Conservation (phyloP, 208 protist species). For the Trypanosoma congolense region DNA sequence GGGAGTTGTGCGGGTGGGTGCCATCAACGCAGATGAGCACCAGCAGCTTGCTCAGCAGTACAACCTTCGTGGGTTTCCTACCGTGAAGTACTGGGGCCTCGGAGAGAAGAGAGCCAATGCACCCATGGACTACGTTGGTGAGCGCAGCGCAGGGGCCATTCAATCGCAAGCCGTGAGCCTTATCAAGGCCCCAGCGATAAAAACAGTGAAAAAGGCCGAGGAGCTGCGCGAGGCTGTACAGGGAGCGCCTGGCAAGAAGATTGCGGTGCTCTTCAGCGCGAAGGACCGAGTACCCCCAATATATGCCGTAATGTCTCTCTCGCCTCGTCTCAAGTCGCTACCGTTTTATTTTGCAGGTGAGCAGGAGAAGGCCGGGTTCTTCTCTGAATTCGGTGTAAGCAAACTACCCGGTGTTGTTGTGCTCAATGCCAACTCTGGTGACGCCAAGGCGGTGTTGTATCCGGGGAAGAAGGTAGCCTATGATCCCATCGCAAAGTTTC, state of each 20-base stretch:
- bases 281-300: slow-evolving; percentile 77
- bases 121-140: slow-evolving; percentile 66
- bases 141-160: slow-evolving; percentile 58
- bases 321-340: slow-evolving; percentile 58
- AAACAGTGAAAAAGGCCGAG: slow-evolving; percentile 14
- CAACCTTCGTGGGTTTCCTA: slow-evolving; percentile 86
- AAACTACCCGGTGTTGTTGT: slow-evolving; percentile 55
- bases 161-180: slow-evolving; percentile 48
- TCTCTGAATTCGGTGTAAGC: slow-evolving; percentile 39
- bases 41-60: slow-evolving; percentile 56
- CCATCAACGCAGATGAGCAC: slow-evolving; percentile 80
- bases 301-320: slow-evolving; percentile 70
- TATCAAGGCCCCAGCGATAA: slow-evolving; percentile 37
- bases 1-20: slow-evolving; percentile 78
- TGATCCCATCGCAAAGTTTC: slow-evolving; percentile 65
- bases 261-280: slow-evolving; percentile 71
- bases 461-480: slow-evolving; percentile 44
- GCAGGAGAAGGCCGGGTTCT: slow-evolving; percentile 17
- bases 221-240: slow-evolving; percentile 24
- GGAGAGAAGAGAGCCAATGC: slow-evolving; percentile 46
- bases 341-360: slow-evolving; percentile 64
- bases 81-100: slow-evolving; percentile 89
- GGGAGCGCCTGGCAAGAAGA: slow-evolving; percentile 31
- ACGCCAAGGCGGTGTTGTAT: slow-evolving; percentile 31
- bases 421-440: slow-evolving; percentile 22